These are phyloP conservation scores for Melampsora larici-populina DNA, from an alignment of 1,284 basidiomycete genomes.

Conservation along the genomic window DNA sequence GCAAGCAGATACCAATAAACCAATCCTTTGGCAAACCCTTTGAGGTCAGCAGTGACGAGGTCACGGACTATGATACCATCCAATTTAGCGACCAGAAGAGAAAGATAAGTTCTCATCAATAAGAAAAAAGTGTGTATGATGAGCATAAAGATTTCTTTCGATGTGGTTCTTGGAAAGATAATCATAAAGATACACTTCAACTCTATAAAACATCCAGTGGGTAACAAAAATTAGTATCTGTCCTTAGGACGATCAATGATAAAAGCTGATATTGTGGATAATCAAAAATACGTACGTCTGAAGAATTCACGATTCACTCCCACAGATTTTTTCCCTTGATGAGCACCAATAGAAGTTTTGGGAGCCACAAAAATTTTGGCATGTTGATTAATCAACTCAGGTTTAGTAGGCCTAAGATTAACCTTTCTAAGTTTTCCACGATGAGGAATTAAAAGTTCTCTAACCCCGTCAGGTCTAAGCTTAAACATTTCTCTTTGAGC, in stretches of 20 bases:
- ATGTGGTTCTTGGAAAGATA: conserved; percentile 64
- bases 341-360: conserved; percentile 18
- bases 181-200: conserved; percentile 72
- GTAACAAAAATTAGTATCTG: not conserved
- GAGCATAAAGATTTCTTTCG: conserved; percentile 75
- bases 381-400: conserved; percentile 14
- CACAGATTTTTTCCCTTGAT: conserved; percentile 52
- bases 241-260: not conserved
- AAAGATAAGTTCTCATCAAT: conserved; percentile 77
- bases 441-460: conserved; percentile 42
- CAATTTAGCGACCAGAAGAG: conserved; percentile 78
- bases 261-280: not conserved
- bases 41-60: conserved; percentile 73
- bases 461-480: conserved; percentile 3
- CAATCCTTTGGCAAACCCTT: conserved; percentile 77
- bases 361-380: conserved; percentile 25
- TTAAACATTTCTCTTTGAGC: conserved; percentile 43
- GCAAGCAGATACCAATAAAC: conserved; percentile 86
- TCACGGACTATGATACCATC: conserved; percentile 88
- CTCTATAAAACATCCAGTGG: conserved; percentile 52
- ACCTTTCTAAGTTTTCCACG: conserved; percentile 41
- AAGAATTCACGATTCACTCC: conserved; percentile 76
- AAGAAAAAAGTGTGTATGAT: conserved; percentile 81
- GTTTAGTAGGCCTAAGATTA: conserved; percentile 8
- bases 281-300: conserved; percentile 56